Base-by-base conservation (phyloP, 495 filamentous ascomycete species). In the Parmelia sp. region DNA sequence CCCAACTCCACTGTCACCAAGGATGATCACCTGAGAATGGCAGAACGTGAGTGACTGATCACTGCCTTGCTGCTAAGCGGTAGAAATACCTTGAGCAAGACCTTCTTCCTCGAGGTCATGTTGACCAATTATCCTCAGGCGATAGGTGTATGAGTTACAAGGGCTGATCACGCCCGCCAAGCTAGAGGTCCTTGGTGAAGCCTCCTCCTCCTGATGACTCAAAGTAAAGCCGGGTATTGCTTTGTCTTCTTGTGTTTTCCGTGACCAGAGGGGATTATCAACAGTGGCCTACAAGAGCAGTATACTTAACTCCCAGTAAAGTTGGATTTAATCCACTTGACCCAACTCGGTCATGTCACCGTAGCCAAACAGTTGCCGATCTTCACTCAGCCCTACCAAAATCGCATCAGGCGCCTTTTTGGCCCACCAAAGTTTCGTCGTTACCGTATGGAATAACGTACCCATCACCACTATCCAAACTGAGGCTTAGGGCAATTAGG, bases 71-170 rank as follows among this genome's bases (percentile, higher is more conserved):
- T 49, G 7, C 21, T n/a, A 0, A 23, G 15, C 44, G 27, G 25
- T 27, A 29, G 23, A 57, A 74, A 61, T 80, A 96, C 93, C 88
- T 98, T 98, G 69, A 98, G 80, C 60, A 98, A 81, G 68, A 96
- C 91, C 86, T 96, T 97, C 88, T 96, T 98, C 76, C 90, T 86
- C 71, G 91, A 91, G 74, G 92, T 83, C 92, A 96, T 96, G 71
- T 61, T 78, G 73, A 14, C 35, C 55, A 21, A 6, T 3, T 27
- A 12, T 9, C 25, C 19, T n/a, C 21, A 21, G 10, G 27, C 29
- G 49, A 21, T 25, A 25, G 10, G 7, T 40, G 25, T 15, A 51
- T 17, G 25, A 29, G 10, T 14, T 29, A 27, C 47, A 51, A 51
- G 23, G 3, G 23, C 10, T 14, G 4, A 15, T 12, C 25, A 14